A percentile compares a stretch with the other conserved stretches of the same genome.
These are phyloP conservation scores for Samsoniella hepiali DNA, from an alignment of 2,329 filamentous ascomycete genomes.

Conservation along the genomic window DNA sequence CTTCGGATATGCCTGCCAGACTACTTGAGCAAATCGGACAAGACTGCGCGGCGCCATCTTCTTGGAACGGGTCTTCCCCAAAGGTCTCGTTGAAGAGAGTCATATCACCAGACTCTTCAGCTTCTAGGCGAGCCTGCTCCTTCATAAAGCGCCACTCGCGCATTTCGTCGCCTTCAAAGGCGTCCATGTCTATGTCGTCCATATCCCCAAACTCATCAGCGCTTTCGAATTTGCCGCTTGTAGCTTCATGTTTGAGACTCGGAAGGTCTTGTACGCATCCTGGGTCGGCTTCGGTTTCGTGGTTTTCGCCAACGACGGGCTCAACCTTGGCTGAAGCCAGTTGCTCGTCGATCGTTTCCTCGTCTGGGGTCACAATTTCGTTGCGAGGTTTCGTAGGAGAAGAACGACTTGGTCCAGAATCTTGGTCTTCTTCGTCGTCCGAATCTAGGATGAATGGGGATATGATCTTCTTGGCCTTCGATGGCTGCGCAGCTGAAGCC, in stretches of 20 bases:
- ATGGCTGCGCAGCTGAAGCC: slow-evolving; percentile 8
- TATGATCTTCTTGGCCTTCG: slow-evolving; percentile 27
- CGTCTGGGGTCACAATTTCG: background rate
- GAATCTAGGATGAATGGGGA: slow-evolving; percentile 69
- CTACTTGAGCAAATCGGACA: slow-evolving; percentile 78
- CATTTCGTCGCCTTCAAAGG: slow-evolving; percentile 60
- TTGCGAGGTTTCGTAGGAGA: background rate
- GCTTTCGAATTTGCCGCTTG: slow-evolving; percentile 33
- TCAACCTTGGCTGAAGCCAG: background rate
- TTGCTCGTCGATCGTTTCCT: background rate
- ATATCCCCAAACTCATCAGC: slow-evolving; percentile 36
- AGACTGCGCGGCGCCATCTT: slow-evolving; percentile 32
- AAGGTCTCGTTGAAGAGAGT: slow-evolving; percentile 33
- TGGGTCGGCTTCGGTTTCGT: background rate
- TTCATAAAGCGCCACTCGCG: slow-evolving; percentile 69
- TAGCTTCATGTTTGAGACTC: slow-evolving; percentile 3
- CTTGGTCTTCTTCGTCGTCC: slow-evolving; percentile 45
- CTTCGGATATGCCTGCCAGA: slow-evolving; percentile 56
- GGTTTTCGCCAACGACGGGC: background rate
- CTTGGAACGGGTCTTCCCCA: slow-evolving; percentile 31
- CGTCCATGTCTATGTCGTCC: slow-evolving; percentile 55
- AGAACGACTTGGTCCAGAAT: background rate
- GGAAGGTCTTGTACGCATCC: slow-evolving; percentile 10
- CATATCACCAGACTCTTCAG: slow-evolving; percentile 49
- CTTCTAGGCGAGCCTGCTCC: slow-evolving; percentile 67